Evolutionary conservation across 108 stramenopile species (phyloP), one percentile per base, ranked within the genome.

Genomic region (Fragilaria radians): DNA sequence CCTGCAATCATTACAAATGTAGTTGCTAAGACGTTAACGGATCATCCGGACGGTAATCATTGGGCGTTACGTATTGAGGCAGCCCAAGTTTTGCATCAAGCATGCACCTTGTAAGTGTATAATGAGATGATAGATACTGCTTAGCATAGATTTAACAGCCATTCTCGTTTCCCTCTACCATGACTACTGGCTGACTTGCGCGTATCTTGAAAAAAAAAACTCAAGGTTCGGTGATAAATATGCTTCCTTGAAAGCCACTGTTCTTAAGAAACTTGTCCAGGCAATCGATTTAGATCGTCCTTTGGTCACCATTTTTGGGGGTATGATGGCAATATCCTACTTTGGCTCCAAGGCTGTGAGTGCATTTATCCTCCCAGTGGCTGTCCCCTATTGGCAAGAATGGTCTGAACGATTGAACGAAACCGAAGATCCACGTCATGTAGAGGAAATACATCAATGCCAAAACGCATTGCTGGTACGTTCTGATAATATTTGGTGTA

Each of bases 321-420:
- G 88, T 29, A 72, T 93, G 53, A 83, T 87, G 14, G 91, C 83
- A 0, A 73, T 88, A 59, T 68, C 86, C 0, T 54, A 73, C 21
- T 93, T 93, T 73, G 91, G 91, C 29, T 72, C 80, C 23, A 74
- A 81, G 36, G 84, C 86, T 2, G 68, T 93, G 33, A 85, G 86
- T 71, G 83, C 87, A 26, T 89, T 93, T 73, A 57, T 88, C 18
- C 61, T 93, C 47, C 88, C 86, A 11, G 29, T 85, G 54, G 78
- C 77, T 14, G 21, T 70, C 59, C 62, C 71, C 23, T 82, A 83
- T 48, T 93, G 88, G 88, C 70, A 76, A 17, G 42, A 54, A 31
- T 89, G 83, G 86, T 81, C 86, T 46, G 32, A 30, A 32, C 66
- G 65, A 62, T 36, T 75, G 46, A 54, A 49, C 2, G 28, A 17